Conservation (phyloP, 2,329 filamentous ascomycete species). For the Fusarium sp. region DNA sequence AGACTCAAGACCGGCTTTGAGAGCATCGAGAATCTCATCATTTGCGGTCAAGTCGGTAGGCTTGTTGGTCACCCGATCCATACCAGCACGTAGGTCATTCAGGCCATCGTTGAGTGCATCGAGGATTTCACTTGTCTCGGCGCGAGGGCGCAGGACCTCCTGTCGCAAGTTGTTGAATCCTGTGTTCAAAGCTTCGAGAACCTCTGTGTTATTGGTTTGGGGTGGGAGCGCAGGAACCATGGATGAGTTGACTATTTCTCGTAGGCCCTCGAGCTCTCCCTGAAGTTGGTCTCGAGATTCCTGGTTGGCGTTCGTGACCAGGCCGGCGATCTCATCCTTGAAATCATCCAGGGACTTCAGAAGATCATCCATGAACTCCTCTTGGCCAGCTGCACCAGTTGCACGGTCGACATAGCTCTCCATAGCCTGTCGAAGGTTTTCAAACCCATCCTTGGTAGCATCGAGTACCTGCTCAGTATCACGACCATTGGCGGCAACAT, state of each 20-base stretch:
- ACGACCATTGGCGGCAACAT: slow-evolving; percentile 81
- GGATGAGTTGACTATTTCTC: slow-evolving; percentile 81
- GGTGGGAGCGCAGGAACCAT: slow-evolving; percentile 70
- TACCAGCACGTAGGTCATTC: slow-evolving; percentile 80
- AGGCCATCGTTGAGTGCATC: slow-evolving; percentile 93
- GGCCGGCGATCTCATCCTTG: slow-evolving; percentile 75
- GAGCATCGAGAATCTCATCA: slow-evolving; percentile 89
- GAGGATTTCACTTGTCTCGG: slow-evolving; percentile 88
- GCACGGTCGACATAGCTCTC: slow-evolving; percentile 84
- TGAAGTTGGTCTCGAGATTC: slow-evolving; percentile 76
- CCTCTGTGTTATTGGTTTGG: slow-evolving; percentile 69
- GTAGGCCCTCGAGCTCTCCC: slow-evolving; percentile 85
- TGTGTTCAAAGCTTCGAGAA: slow-evolving; percentile 78
- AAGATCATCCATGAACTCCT: slow-evolving; percentile 82
- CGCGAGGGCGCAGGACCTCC: slow-evolving; percentile 77
- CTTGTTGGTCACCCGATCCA: slow-evolving; percentile 84
- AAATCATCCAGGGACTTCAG: slow-evolving; percentile 76
- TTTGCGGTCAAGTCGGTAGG: slow-evolving; percentile 86
- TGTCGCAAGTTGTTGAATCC: slow-evolving; percentile 82
- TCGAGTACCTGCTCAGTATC: slow-evolving; percentile 92
- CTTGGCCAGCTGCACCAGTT: slow-evolving; percentile 77
- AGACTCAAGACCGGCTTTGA: slow-evolving; percentile 84
- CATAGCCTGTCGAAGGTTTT: slow-evolving; percentile 84
- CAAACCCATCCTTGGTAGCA: slow-evolving; percentile 88
- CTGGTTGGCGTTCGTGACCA: slow-evolving; percentile 66